Conservation (phyloP, 441 rosid species). For the Corymbia calophylla region DNA sequence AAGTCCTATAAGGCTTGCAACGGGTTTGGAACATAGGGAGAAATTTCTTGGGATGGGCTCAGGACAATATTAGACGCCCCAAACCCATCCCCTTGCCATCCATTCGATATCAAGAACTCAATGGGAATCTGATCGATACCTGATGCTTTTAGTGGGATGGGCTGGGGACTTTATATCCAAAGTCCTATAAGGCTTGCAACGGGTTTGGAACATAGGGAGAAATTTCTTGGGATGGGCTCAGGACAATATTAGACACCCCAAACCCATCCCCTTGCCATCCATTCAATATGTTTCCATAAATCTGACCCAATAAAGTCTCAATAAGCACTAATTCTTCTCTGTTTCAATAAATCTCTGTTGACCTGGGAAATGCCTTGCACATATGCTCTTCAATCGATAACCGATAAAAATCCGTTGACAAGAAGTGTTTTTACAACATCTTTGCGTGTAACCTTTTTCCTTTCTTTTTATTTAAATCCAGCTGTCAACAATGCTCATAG, state of each 20-base stretch:
- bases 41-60: neutral
- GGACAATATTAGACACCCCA: neutral
- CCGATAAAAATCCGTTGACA: neutral
- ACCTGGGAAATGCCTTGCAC: neutral
- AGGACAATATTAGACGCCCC: neutral
- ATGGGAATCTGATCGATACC: neutral
- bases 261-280: neutral
- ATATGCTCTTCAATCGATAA: neutral
- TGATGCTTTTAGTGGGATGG: neutral
- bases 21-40: neutral
- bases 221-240: neutral
- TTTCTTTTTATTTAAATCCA: neutral
- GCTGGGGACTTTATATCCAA: neutral
- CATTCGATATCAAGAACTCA: neutral
- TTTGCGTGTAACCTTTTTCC: neutral
- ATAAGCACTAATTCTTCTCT: neutral
- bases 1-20: neutral
- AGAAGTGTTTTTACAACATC: neutral
- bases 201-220: neutral
- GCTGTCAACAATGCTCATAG: neutral
- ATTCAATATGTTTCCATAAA: neutral
- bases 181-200: neutral
- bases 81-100: neutral
- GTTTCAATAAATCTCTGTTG: neutral
- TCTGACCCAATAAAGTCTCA: neutral